Base-by-base conservation (phyloP, 352 stramenopile species). In the Phytophthora chlamydospora region DNA sequence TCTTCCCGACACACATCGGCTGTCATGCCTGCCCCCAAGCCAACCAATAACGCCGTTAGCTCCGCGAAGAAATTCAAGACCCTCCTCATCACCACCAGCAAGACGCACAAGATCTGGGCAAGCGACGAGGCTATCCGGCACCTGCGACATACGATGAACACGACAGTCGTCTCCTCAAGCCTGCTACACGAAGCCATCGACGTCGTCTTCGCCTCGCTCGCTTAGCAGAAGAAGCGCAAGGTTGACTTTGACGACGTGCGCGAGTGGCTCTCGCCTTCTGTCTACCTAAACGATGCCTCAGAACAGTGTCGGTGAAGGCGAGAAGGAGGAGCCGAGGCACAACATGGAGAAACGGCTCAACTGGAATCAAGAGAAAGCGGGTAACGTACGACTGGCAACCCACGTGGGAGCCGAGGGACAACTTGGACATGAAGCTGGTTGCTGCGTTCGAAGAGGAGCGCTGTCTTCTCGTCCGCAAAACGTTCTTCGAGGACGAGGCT, bases 141-240 rank as follows among this genome's bases (percentile, higher is more conserved):
- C 40, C 24, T 59, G 14, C 45, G 52, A 42, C 60, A 59, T 31
- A 58, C 52, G n/a, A 55, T 63, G 60, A 46, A 34, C 8, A 16
- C 27, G 10, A 42, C 35, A 0, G 46, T 54, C 10, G 16, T 31
- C 4, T 42, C 34, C 2, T 16, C 46, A 1, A 41, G 8, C 5
- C 27, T 59, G 0, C 35, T 42, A 1, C 29, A 13, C 5, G 52
- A 68, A 50, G 51, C 32, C 6, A 33, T 58, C 2, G 6, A 50
- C 13, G 38, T 54, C 4, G 29, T 62, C 13, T 62, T 50, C 21
- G 24, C 40, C 0, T 32, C 51, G 0, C 33, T 68, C 0, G 45
- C 39, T 16, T n/a, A 57, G 21, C 32, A 29, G 14, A 58, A 62
- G 13, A 68, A 54, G 44, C 36, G 40, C 4, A 19, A 24, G 8